Evolutionary conservation across 192 early-diverging fungal genomes (phyloP), one percentile per base, ranked within the genome.

Genomic region (Rhizophagus prolifer): DNA sequence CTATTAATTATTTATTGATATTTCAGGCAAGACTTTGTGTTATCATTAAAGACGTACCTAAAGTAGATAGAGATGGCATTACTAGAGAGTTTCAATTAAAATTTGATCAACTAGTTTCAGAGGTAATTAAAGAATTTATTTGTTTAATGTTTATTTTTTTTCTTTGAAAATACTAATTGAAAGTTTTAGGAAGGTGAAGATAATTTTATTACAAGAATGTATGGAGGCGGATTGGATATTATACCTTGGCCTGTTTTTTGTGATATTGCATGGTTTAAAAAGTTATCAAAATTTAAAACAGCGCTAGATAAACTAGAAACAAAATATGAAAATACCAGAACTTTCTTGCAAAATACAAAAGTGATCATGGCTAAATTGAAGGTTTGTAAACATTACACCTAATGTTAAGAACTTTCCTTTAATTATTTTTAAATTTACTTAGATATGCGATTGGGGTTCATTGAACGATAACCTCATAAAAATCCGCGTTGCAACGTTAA

Each of bases 161-260:
- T 2, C 3, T 31, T 31, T 2, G 3, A 31, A 31, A 31, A 31
- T 2, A 31, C 31, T 31, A 31, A 31, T 31, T 31, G 31, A 31
- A 31, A 2, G 6, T 41, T 61, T 19, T 62, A 70, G 64, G 76
- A 78, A 25, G 69, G 38, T 1, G 76, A 78, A 38, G 50, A 71
- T 61, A 78, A 78, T 31, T 78, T 78, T 59, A 78, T 78, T 26
- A 19, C 76, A 25, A 58, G 31, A 38, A 26, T 78, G 21, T 78
- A 78, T 60, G 3, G 13, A 9, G 31, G 38, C n/a, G n/a, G n/a
- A n/a, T n/a, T n/a, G n/a, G n/a, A n/a, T n/a, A n/a, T n/a, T n/a
- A n/a, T n/a, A n/a, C n/a, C n/a, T n/a, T n/a, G n/a, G n/a, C n/a
- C n/a, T n/a, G n/a, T n/a, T n/a, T n/a, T n/a, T n/a, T n/a, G 60